phyloP scores from a whole-genome alignment of 495 filamentous ascomycete species.

The Cercophora scortea region DNA sequence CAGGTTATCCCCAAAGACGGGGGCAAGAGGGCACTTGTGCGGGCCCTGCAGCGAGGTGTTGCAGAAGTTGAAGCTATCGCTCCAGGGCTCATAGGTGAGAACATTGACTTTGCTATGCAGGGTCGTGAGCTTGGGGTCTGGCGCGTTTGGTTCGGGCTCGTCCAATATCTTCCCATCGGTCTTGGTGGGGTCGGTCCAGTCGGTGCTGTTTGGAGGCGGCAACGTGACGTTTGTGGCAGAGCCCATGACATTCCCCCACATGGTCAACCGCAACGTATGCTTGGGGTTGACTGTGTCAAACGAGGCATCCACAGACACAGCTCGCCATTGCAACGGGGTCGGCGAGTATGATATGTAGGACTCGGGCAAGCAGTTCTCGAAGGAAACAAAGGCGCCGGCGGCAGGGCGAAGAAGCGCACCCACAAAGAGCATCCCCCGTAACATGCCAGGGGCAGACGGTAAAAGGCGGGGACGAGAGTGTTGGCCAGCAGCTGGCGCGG shows the following conservation, averaged over 20 bases:
- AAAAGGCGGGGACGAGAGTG: background rate
- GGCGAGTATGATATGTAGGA: conserved; percentile 41
- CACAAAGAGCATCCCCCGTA: conserved; percentile 13
- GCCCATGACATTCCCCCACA: conserved; percentile 89
- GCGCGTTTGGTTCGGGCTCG: conserved; percentile 36
- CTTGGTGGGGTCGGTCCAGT: conserved; percentile 43
- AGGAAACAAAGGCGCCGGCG: conserved; percentile 58
- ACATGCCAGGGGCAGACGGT: background rate
- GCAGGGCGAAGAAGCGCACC: conserved; percentile 20
- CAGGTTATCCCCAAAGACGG: conserved; percentile 55
- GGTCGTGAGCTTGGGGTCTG: conserved; percentile 58
- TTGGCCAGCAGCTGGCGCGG: background rate
- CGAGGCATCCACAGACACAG: conserved; percentile 59
- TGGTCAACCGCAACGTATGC: conserved; percentile 66
- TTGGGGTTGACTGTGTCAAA: conserved; percentile 56
- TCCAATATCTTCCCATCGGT: conserved; percentile 72
- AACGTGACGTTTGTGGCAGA: conserved; percentile 31
- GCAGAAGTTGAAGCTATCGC: conserved; percentile 54
- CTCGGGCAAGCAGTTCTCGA: conserved; percentile 74
- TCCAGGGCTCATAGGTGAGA: conserved; percentile 63
- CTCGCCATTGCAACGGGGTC: conserved; percentile 68
- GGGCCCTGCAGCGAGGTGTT: conserved; percentile 47
- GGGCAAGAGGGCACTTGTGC: conserved; percentile 60
- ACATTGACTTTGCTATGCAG: conserved; percentile 61
- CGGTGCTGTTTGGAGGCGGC: conserved; percentile 49